Evolutionary conservation across 2,329 filamentous ascomycete species (phyloP), one percentile per base, ranked within the genome.

Genomic region (Diaporthe caulivora): DNA sequence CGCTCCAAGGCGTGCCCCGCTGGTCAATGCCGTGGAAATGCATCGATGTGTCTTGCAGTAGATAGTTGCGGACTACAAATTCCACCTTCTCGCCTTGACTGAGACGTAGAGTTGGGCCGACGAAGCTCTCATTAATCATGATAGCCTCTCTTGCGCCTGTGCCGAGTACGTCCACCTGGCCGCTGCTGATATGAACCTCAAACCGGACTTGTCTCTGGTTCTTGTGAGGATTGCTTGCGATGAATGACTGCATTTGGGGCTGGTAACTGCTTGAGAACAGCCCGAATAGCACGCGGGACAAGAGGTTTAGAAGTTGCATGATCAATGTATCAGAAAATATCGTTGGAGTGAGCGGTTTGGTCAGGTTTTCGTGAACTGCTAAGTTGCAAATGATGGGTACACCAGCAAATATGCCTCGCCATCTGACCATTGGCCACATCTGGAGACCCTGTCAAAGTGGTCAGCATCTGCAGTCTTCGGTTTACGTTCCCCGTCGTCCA

Each of bases 1-100:
- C 54, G 54, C 54, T 58, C 54, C 54, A 58, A 58, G 54, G 54
- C 31, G 54, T 58, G 9, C 54, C 54, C 54, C 31, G 54, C 54
- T 58, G 54, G 54, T 40, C 31, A 31, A 37, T 58, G 7, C 54
- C 54, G 21, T 58, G 54, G 17, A 58, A 58, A 40, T 58, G 54
- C 31, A 58, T 58, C 7, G 54, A 37, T 24, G 54, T 58, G 6
- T 58, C 54, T 31, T 58, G 31, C 54, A 37, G 24, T 10, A 58
- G 31, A 37, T 58, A 58, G 54, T 58, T 58, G n/a, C 34, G 54
- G 31, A 58, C 54, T 18, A 58, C 31, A 18, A 58, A 58, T 40
- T 40, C 54, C 54, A 58, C 54, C 21, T 40, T 10, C 15, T 58
- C 54, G 37, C 54, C 54, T 10, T 15, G 31, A 21, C 29, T 58